Conservation (phyloP, 2,329 filamentous ascomycete genomes). For the Penicillium polonicum region DNA sequence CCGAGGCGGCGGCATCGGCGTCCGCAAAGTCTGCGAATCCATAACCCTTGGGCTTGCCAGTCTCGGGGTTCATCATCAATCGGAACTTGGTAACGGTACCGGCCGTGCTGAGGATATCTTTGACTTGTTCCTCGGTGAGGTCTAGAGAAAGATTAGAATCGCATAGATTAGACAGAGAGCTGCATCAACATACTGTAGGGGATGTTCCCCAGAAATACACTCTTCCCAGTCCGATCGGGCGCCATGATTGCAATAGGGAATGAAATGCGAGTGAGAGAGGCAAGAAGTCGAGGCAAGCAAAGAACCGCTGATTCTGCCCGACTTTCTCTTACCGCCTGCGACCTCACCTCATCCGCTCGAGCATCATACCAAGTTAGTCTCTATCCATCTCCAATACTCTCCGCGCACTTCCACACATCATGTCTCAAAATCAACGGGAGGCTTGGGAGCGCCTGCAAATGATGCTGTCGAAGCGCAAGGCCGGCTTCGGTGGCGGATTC, state of each 20-base stretch:
- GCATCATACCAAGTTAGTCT: slow-evolving; percentile 21
- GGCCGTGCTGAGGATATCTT: slow-evolving; percentile 85
- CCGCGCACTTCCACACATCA: slow-evolving; percentile 31
- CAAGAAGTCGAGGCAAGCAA: slow-evolving; percentile 12
- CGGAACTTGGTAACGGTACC: slow-evolving; percentile 90
- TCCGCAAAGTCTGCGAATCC: slow-evolving; percentile 96
- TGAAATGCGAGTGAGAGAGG: slow-evolving; percentile 3
- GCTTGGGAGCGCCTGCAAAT: slow-evolving; percentile 65
- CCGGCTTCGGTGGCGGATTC: slow-evolving; percentile 44
- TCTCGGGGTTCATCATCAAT: slow-evolving; percentile 92
- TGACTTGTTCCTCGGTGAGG: slow-evolving; percentile 92
- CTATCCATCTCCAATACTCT: slow-evolving; percentile 20
- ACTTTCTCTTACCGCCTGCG: slow-evolving; percentile 29
- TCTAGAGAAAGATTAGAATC: slow-evolving; percentile 54
- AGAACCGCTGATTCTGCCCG: slow-evolving; percentile 26
- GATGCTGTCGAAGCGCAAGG: slow-evolving; percentile 55
- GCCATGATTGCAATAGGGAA: slow-evolving; percentile 37
- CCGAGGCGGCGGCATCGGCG: slow-evolving; percentile 85
- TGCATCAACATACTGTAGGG: slow-evolving; percentile 62
- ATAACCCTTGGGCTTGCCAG: slow-evolving; percentile 90
- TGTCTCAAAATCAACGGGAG: slow-evolving; percentile 61
- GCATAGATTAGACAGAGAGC: neutral
- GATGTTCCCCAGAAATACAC: slow-evolving; percentile 55
- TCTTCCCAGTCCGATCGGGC: slow-evolving; percentile 46
- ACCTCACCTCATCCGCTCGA: slow-evolving; percentile 28